Evolutionary conservation across 306 rosid genomes (phyloP).

Genomic region (Heteromeles arbutifolia): DNA sequence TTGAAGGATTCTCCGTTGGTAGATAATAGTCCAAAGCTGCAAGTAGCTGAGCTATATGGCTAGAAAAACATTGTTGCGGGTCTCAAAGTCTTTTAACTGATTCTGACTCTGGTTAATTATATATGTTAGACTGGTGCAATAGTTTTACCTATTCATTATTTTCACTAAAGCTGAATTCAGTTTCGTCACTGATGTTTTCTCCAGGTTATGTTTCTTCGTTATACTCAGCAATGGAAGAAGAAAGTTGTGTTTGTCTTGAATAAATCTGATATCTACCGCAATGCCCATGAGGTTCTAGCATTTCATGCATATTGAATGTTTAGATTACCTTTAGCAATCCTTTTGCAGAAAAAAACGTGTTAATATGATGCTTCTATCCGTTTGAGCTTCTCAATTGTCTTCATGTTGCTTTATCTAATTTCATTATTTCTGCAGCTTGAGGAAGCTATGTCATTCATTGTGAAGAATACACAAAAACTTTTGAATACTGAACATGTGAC

Average conservation of each 20-base stretch:
- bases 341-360: background rate
- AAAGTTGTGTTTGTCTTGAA: conserved; percentile 92
- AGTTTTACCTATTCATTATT: background rate
- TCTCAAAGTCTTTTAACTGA: background rate
- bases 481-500: conserved; percentile 63
- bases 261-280: conserved; percentile 83
- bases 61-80: background rate
- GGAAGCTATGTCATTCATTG: conserved; percentile 73
- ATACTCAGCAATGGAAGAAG: conserved; percentile 97
- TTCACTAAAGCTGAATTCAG: conserved; percentile 6
- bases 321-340: conserved; percentile 9
- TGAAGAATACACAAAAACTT: conserved; percentile 66
- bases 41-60: background rate
- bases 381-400: background rate
- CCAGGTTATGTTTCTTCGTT: conserved; percentile 85
- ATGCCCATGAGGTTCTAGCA: conserved; percentile 54
- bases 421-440: conserved; percentile 67
- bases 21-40: background rate
- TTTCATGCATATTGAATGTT: conserved; percentile 7
- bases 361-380: background rate
- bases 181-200: conserved; percentile 13
- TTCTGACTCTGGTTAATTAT: background rate
- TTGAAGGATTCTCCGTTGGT: background rate
- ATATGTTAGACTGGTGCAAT: background rate
- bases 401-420: conserved; percentile 8